Conservation (phyloP, 108 stramenopile species). For the Nitzschia sp. region DNA sequence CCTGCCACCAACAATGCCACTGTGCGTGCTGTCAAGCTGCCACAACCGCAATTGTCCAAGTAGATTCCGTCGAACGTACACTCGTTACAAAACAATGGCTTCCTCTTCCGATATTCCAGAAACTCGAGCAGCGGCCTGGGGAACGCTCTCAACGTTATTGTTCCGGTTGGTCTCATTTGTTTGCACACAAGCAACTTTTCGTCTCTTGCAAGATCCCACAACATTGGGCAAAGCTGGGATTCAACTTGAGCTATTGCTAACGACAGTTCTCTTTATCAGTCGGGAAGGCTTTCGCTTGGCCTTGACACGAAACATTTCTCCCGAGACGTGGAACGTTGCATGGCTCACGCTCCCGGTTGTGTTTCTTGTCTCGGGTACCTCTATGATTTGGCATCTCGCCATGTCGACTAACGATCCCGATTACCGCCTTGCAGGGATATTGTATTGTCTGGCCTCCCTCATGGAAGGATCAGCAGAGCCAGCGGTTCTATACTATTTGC, state of each 20-base stretch:
- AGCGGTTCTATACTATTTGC: slow-evolving; percentile 57
- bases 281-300: slow-evolving; percentile 88
- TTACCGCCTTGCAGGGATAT: slow-evolving; percentile 68
- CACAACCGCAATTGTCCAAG: too few relatives aligned
- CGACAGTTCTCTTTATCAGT: slow-evolving; percentile 78
- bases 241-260: slow-evolving; percentile 74
- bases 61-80: too few relatives aligned
- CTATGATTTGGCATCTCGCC: slow-evolving; percentile 33
- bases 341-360: slow-evolving; percentile 31
- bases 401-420: slow-evolving; percentile 40
- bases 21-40: too few relatives aligned
- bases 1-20: too few relatives aligned
- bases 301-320: slow-evolving; percentile 47
- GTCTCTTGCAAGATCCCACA: slow-evolving; percentile 53
- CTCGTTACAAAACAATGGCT: too few relatives aligned
- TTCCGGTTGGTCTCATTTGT: slow-evolving; percentile 68
- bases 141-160: slow-evolving; percentile 54
- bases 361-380: slow-evolving; percentile 26
- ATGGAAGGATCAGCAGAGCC: slow-evolving; percentile 79
- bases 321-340: slow-evolving; percentile 33
- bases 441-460: slow-evolving; percentile 77
- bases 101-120: slow-evolving; percentile 3
- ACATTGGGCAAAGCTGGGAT: slow-evolving; percentile 76
- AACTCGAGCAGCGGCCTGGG: slow-evolving; percentile 51
- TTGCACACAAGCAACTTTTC: slow-evolving; percentile 75